phyloP scores from a whole-genome alignment of 495 filamentous ascomycete genomes.

The Penicillium tannophilum region DNA sequence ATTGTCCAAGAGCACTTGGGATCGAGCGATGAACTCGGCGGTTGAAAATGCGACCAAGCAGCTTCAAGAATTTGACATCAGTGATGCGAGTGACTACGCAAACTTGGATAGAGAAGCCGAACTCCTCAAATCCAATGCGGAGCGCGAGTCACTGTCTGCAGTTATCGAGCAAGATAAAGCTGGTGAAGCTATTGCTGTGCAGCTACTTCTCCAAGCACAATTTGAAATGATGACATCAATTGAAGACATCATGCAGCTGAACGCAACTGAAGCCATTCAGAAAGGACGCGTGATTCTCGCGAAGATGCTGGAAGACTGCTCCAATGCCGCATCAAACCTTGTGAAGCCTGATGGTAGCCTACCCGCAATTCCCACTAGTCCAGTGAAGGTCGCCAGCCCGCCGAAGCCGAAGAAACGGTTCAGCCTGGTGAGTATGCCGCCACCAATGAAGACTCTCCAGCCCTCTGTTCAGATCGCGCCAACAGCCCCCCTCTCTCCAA shows the following conservation, averaged over 20 bases:
- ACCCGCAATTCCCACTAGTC: slow-evolving; percentile 55
- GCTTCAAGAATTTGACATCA: slow-evolving; percentile 71
- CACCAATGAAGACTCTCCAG: slow-evolving; percentile 22
- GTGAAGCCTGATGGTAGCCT: slow-evolving; percentile 87
- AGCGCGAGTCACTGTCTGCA: slow-evolving; percentile 75
- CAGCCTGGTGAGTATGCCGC: slow-evolving; percentile 45
- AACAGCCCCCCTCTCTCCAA: slow-evolving; percentile 50
- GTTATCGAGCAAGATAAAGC: slow-evolving; percentile 82
- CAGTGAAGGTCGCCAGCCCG: slow-evolving; percentile 64
- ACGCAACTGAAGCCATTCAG: slow-evolving; percentile 75
- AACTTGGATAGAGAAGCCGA: slow-evolving; percentile 81
- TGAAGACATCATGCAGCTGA: slow-evolving; percentile 76
- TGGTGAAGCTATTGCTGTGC: slow-evolving; percentile 74
- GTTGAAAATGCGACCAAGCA: slow-evolving; percentile 82
- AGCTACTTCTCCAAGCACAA: slow-evolving; percentile 82
- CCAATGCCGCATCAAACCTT: slow-evolving; percentile 71
- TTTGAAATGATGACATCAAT: slow-evolving; percentile 87
- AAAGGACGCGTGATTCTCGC: slow-evolving; percentile 77
- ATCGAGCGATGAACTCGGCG: slow-evolving; percentile 80
- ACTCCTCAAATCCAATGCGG: slow-evolving; percentile 77
- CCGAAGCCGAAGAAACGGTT: slow-evolving; percentile 73
- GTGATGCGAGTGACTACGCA: slow-evolving; percentile 69
- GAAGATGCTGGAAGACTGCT: slow-evolving; percentile 76
- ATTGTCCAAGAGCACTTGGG: slow-evolving; percentile 79
- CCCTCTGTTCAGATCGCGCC: slow-evolving; percentile 39